Percentiles rank a stretch among this genome's conserved stretches.
Conservation (phyloP, 2,329 filamentous ascomycete species). For the Aspergillus fischeri region DNA sequence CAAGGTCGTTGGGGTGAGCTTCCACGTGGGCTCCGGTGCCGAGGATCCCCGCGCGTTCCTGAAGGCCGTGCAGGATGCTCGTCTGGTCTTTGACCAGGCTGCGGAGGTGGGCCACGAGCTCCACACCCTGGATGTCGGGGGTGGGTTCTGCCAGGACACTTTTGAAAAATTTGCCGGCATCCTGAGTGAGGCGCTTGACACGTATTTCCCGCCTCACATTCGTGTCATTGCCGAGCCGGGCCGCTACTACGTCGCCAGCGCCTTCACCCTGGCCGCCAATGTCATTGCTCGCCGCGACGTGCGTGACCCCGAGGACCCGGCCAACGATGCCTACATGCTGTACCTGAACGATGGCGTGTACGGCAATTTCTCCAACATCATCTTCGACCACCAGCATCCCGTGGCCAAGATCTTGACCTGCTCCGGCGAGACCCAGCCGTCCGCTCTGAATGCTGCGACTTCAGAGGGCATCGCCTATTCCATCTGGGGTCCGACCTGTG, state of each 20-base stretch:
- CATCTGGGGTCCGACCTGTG: conserved; percentile 96
- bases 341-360: conserved; percentile 98
- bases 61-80: conserved; percentile 86
- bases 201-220: conserved; percentile 78
- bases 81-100: conserved; percentile 83
- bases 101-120: conserved; percentile 70
- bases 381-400: conserved; percentile 96
- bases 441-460: conserved; percentile 35
- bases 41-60: conserved; percentile 88
- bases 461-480: conserved; percentile 71
- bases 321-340: conserved; percentile 73
- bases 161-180: conserved; percentile 88
- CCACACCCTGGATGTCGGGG: conserved; percentile 88
- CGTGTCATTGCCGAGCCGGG: conserved; percentile 94
- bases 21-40: conserved; percentile 95
- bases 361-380: conserved; percentile 98
- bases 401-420: conserved; percentile 73
- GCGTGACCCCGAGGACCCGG: conserved; percentile 56
- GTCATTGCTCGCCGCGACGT: conserved; percentile 93
- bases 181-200: conserved; percentile 73
- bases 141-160: conserved; percentile 84
- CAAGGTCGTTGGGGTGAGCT: conserved; percentile 92
- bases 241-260: conserved; percentile 88
- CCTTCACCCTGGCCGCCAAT: conserved; percentile 93
- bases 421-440: conserved; percentile 58